Percentiles rank a stretch among this genome's conserved stretches.
phyloP scores from a whole-genome alignment of 2,329 filamentous ascomycete species.

The Aureobasidium subglaciale region DNA sequence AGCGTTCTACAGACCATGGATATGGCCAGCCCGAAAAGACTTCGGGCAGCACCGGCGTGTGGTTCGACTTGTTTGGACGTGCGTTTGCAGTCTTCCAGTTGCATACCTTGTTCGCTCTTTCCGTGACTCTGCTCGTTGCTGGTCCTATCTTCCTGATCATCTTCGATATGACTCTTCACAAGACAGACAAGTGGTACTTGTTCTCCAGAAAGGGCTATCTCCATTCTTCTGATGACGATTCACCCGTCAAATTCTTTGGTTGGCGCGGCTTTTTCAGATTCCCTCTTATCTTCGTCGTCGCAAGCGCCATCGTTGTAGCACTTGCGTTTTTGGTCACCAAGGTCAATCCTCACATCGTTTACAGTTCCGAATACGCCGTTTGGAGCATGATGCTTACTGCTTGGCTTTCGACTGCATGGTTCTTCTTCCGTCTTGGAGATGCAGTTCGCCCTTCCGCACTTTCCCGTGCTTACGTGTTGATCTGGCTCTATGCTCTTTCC shows the following conservation, averaged over 20 bases:
- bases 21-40: slow-evolving; percentile 61
- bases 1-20: slow-evolving; percentile 49
- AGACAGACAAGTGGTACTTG: slow-evolving; percentile 78
- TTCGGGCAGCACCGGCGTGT: slow-evolving; percentile 58
- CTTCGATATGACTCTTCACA: slow-evolving; percentile 61
- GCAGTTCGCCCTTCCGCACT: slow-evolving; percentile 78
- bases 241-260: slow-evolving; percentile 60
- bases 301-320: slow-evolving; percentile 62
- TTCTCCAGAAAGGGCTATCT: slow-evolving; percentile 62
- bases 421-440: slow-evolving; percentile 69
- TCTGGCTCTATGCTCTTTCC: slow-evolving; percentile 74
- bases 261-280: slow-evolving; percentile 80
- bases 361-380: slow-evolving; percentile 79
- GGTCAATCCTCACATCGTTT: slow-evolving; percentile 83
- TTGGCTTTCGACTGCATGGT: slow-evolving; percentile 78
- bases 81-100: slow-evolving; percentile 72
- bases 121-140: slow-evolving; percentile 72
- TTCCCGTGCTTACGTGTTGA: slow-evolving; percentile 68
- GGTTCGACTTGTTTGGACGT: slow-evolving; percentile 87
- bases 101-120: slow-evolving; percentile 80
- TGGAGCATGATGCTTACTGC: slow-evolving; percentile 80
- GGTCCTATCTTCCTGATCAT: slow-evolving; percentile 66
- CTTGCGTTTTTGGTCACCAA: slow-evolving; percentile 70
- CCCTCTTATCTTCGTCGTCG: slow-evolving; percentile 64
- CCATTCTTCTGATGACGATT: slow-evolving; percentile 52